phyloP scores from a whole-genome alignment of 129 eudicot genomes.

The Flaveria robusta region DNA sequence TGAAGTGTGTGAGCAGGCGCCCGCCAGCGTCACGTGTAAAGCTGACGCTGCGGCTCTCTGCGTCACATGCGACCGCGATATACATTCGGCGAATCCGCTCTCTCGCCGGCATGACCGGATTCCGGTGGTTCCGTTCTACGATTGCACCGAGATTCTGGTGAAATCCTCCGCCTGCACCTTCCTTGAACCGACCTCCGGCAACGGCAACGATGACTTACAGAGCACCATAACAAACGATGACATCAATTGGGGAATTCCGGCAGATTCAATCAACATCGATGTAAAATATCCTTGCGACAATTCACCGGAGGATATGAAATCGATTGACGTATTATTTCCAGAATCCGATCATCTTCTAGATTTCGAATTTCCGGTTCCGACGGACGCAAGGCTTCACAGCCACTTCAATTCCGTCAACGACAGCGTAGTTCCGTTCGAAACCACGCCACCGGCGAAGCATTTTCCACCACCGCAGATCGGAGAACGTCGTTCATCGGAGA shows the following conservation, averaged over 20 bases:
- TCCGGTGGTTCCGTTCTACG: slow-evolving; percentile 57
- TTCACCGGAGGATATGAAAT: slow-evolving; percentile 52
- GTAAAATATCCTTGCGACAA: slow-evolving; percentile 25
- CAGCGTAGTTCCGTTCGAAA: slow-evolving; percentile 76
- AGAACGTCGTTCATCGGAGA: slow-evolving; percentile 40
- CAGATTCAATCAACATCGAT: slow-evolving; percentile 8
- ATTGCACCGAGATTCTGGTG: slow-evolving; percentile 28
- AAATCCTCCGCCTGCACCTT: slow-evolving; percentile 26
- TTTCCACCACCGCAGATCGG: slow-evolving; percentile 11
- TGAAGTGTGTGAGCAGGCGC: slow-evolving; percentile 84
- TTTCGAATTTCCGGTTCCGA: slow-evolving; percentile 48
- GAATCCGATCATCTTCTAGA: slow-evolving; percentile 56
- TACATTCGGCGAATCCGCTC: slow-evolving; percentile 83
- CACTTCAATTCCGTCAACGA: slow-evolving; percentile 45
- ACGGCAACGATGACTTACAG: slow-evolving; percentile 21
- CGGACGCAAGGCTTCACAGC: slow-evolving; percentile 27
- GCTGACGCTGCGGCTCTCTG: slow-evolving; percentile 89
- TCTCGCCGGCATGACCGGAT: slow-evolving; percentile 81
- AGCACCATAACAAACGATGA: slow-evolving; percentile 32
- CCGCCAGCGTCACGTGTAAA: slow-evolving; percentile 78
- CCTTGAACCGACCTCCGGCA: slow-evolving; percentile 14
- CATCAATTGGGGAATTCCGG: slow-evolving; percentile 30
- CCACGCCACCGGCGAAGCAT: slow-evolving; percentile 21
- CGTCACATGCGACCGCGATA: slow-evolving; percentile 72
- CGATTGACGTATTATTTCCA: slow-evolving; percentile 48